These are phyloP conservation scores for Xylaria sp. DNA, from an alignment of 2,329 filamentous ascomycete genomes.

Conservation along the genomic window DNA sequence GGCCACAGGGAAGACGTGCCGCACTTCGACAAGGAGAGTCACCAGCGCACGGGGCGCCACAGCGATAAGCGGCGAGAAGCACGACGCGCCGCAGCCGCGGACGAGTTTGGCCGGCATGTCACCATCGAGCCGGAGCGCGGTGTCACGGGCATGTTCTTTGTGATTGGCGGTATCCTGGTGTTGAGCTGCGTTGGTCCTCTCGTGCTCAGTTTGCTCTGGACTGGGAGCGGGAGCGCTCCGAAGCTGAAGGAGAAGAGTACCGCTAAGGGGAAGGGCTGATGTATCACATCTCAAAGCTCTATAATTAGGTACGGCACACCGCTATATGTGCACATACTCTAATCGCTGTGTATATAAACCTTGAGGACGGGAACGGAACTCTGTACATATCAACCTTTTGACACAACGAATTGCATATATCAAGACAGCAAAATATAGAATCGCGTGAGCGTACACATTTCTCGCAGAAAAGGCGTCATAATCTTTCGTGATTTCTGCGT, in stretches of 20 bases:
- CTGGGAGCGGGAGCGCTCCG: slow-evolving; percentile 38
- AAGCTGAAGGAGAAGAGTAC: slow-evolving; percentile 33
- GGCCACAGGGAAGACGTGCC: slow-evolving; percentile 61
- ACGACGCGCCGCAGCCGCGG: slow-evolving; percentile 50
- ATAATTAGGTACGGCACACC: neutral
- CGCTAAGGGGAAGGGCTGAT: slow-evolving; percentile 14
- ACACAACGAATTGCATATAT: neutral
- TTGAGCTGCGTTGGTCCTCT: slow-evolving; percentile 60
- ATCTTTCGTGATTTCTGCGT: slow-evolving; percentile 29
- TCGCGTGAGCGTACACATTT: neutral
- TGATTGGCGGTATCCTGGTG: slow-evolving; percentile 60
- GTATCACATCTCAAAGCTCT: neutral
- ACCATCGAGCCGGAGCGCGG: slow-evolving; percentile 54
- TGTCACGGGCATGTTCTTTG: slow-evolving; percentile 59
- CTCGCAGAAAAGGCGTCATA: neutral
- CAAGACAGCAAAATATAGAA: slow-evolving; percentile 4
- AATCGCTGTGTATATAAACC: neutral
- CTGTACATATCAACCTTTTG: neutral
- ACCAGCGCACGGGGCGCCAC: slow-evolving; percentile 77
- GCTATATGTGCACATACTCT: neutral
- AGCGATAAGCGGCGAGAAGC: slow-evolving; percentile 64
- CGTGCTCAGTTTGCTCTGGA: slow-evolving; percentile 54
- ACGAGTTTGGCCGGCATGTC: slow-evolving; percentile 44
- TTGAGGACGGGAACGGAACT: neutral
- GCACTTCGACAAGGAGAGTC: slow-evolving; percentile 81